phyloP scores from a whole-genome alignment of 768 basidiomycete genomes.

The Pleurotus giganteus region DNA sequence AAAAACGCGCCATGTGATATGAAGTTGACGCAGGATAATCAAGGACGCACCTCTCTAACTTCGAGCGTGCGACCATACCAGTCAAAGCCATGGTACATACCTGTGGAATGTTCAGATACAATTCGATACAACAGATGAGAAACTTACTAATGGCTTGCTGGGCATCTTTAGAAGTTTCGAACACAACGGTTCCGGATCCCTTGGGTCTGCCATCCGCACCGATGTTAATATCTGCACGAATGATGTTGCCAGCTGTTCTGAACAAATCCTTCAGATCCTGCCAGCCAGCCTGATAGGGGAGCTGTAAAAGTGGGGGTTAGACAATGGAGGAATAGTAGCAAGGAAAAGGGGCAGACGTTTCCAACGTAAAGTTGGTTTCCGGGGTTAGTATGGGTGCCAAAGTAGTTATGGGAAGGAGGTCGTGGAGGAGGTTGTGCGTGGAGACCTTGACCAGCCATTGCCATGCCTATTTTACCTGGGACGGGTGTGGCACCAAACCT shows the following conservation, averaged over 20 bases:
- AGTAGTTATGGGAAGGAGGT: constrained; percentile 77
- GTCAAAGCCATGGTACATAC: constrained; percentile 95
- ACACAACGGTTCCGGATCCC: constrained; percentile 97
- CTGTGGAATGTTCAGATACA: constrained; percentile 36
- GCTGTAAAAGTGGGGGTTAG: constrained; percentile 38
- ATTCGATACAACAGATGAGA: neutral
- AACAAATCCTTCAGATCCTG: constrained; percentile 98
- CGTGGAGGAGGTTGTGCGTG: constrained; percentile 80
- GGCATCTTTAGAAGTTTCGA: constrained; percentile 88
- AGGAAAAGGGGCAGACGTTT: constrained; percentile 55
- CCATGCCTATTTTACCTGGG: constrained; percentile 94
- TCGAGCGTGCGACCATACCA: constrained; percentile 96
- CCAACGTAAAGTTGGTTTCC: constrained; percentile 93
- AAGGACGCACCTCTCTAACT: constrained; percentile 78
- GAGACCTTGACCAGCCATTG: constrained; percentile 90
- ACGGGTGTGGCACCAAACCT: constrained; percentile 95
- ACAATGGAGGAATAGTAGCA: neutral
- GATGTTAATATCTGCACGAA: constrained; percentile 94
- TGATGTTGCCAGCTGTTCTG: constrained; percentile 91
- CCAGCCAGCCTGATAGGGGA: constrained; percentile 98
- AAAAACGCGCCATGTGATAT: neutral
- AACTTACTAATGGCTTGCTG: constrained; percentile 85
- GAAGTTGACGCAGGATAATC: neutral
- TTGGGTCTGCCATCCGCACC: constrained; percentile 91
- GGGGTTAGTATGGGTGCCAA: constrained; percentile 59